Evolutionary conservation across 1,284 basidiomycete genomes (phyloP).

Genomic region (Tylopilus orsonianus): DNA sequence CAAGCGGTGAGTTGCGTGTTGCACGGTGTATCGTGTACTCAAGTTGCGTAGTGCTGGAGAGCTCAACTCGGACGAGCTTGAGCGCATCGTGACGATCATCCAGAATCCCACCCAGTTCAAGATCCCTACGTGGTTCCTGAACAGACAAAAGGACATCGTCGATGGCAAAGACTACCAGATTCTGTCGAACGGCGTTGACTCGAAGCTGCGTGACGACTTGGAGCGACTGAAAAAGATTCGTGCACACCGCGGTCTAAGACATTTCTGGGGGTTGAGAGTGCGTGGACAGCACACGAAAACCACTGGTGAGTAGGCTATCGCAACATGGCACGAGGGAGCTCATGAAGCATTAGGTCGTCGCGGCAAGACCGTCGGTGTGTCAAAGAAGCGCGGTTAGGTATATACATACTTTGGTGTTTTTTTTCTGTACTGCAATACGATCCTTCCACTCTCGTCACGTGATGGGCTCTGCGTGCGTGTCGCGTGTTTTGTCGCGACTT

Average conservation of each 20-base stretch:
- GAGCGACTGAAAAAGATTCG: slow-evolving; percentile 99
- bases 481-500: not conserved
- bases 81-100: slow-evolving; percentile 99
- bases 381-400: slow-evolving; percentile 83
- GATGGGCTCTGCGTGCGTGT: slow-evolving; percentile 6
- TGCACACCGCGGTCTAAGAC: slow-evolving; percentile 96
- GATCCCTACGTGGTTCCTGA: slow-evolving; percentile 99
- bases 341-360: slow-evolving; percentile 61
- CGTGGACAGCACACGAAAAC: slow-evolving; percentile 99
- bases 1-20: slow-evolving; percentile 80
- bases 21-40: not conserved
- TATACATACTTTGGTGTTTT: not conserved
- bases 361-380: slow-evolving; percentile 91
- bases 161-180: slow-evolving; percentile 98
- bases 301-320: slow-evolving; percentile 63
- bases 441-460: slow-evolving; percentile 23
- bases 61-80: slow-evolving; percentile 96
- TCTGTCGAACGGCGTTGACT: slow-evolving; percentile 96
- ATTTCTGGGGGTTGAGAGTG: slow-evolving; percentile 95
- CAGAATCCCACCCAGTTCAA: slow-evolving; percentile 99
- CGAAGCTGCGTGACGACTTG: slow-evolving; percentile 97
- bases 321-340: not conserved
- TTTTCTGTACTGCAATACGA: slow-evolving; percentile 7
- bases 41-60: slow-evolving; percentile 72
- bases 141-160: slow-evolving; percentile 97